These are phyloP conservation scores for Imleria badia DNA, from an alignment of 768 basidiomycete genomes.

Conservation along the genomic window DNA sequence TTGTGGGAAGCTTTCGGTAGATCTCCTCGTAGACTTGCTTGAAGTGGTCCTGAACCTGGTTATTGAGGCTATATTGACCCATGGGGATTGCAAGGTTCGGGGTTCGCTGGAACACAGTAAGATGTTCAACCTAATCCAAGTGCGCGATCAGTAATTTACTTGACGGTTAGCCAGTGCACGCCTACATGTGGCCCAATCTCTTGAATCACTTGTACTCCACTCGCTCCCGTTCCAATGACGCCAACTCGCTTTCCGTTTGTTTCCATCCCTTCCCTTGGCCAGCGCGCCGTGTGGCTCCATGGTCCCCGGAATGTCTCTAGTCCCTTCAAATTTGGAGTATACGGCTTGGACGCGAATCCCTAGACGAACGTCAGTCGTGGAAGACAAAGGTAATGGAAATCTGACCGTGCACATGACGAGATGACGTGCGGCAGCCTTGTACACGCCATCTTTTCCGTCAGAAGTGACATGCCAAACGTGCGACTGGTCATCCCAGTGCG, in stretches of 20 bases:
- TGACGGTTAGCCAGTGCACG: background rate
- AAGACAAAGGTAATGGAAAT: background rate
- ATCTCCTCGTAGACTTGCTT: conserved; percentile 13
- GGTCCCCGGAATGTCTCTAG: conserved; percentile 7
- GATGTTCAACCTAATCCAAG: conserved; percentile 1
- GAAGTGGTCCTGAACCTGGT: conserved; percentile 10
- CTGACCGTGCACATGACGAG: conserved; percentile 15
- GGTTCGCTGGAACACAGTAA: conserved; percentile 17
- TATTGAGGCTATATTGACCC: conserved; percentile 8
- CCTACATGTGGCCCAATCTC: conserved; percentile 14
- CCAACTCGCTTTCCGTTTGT: conserved; percentile 12
- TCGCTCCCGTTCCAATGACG: conserved; percentile 17
- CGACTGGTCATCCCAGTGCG: conserved; percentile 9
- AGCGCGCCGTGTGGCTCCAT: conserved; percentile 11
- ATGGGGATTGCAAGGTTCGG: conserved; percentile 15
- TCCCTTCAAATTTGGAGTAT: conserved; percentile 11
- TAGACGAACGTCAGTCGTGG: background rate
- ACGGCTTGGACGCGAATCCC: conserved; percentile 12
- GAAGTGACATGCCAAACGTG: conserved; percentile 8
- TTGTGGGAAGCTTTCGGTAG: background rate
- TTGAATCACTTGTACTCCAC: conserved; percentile 15
- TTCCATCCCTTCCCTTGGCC: conserved; percentile 19
- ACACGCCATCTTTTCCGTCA: conserved; percentile 7
- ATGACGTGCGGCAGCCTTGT: conserved; percentile 11
- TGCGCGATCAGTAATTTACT: background rate